Conservation (phyloP, 202 grass and related monocot species). For the Dendrocalamus latiflorus region DNA sequence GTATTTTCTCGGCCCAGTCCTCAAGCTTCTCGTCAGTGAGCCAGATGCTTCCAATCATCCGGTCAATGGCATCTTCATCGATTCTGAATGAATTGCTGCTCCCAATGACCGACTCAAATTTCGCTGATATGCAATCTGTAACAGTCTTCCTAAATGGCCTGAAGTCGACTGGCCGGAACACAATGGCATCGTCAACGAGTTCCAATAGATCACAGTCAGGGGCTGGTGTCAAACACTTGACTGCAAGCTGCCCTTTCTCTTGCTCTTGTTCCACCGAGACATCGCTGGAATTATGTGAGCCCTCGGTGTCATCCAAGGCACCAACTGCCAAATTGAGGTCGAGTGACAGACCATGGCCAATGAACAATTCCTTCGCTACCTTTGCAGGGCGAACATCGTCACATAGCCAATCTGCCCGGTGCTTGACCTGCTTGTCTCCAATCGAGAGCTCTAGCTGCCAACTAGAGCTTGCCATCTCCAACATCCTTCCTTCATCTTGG, state of each 20-base stretch:
- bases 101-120: conserved; percentile 55
- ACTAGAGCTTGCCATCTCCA: conserved; percentile 42
- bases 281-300: conserved; percentile 84
- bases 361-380: conserved; percentile 53
- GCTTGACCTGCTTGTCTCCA: conserved; percentile 55
- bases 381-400: conserved; percentile 52
- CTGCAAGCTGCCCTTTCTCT: conserved; percentile 44
- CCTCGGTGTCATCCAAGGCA: conserved; percentile 52
- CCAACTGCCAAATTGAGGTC: conserved; percentile 83
- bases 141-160: conserved; percentile 51
- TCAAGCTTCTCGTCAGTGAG: conserved; percentile 55
- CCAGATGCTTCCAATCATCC: conserved; percentile 56
- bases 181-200: conserved; percentile 64
- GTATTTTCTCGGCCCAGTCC: conserved; percentile 61
- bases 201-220: conserved; percentile 50
- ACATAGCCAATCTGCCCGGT: conserved; percentile 64
- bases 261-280: conserved; percentile 72
- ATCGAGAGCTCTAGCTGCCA: conserved; percentile 75
- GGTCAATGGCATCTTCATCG: conserved; percentile 74
- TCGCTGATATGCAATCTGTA: conserved; percentile 55
- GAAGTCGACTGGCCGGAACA: conserved; percentile 84
- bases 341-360: conserved; percentile 49
- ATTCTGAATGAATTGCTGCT: conserved; percentile 48
- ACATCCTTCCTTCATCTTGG: conserved; percentile 58
- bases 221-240: conserved; percentile 39